Conservation (phyloP, 495 filamentous ascomycete species). For the Trichoderma asperelloides region DNA sequence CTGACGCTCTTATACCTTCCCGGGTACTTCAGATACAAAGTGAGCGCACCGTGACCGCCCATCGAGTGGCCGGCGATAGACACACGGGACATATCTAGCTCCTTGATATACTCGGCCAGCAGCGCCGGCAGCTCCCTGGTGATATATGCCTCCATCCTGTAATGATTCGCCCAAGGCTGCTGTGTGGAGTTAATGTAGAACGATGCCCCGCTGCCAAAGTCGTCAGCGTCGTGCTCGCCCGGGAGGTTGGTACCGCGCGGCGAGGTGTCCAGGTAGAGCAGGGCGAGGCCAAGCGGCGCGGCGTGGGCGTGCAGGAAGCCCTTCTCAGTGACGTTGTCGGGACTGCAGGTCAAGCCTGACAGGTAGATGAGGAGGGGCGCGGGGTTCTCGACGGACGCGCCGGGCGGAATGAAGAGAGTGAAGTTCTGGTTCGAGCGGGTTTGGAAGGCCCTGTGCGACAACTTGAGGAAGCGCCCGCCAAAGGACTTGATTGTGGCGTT, state of each 20-base stretch:
- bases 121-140: slow-evolving; percentile 66
- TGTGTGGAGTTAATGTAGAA: slow-evolving; percentile 92
- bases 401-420: slow-evolving; percentile 60
- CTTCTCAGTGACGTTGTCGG: slow-evolving; percentile 93
- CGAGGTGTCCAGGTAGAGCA: slow-evolving; percentile 91
- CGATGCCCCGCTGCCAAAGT: slow-evolving; percentile 83
- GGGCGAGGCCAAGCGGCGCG: slow-evolving; percentile 65
- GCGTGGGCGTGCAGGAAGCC: slow-evolving; percentile 87
- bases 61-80: slow-evolving; percentile 89
- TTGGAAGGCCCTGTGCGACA: slow-evolving; percentile 68
- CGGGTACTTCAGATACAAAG: slow-evolving; percentile 81
- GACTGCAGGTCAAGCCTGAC: slow-evolving; percentile 88
- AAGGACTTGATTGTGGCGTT: slow-evolving; percentile 87
- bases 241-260: slow-evolving; percentile 71
- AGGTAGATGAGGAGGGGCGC: slow-evolving; percentile 87
- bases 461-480: slow-evolving; percentile 90
- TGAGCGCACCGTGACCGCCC: slow-evolving; percentile 93
- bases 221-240: slow-evolving; percentile 75
- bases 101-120: slow-evolving; percentile 54
- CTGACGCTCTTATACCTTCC: slow-evolving; percentile 78
- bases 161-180: slow-evolving; percentile 62
- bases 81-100: slow-evolving; percentile 58
- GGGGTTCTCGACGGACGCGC: slow-evolving; percentile 42
- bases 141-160: slow-evolving; percentile 92
- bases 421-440: slow-evolving; percentile 63